These are phyloP conservation scores for Litsea cubeba DNA, from an alignment of 164 flowering plant genomes.

Conservation along the genomic window DNA sequence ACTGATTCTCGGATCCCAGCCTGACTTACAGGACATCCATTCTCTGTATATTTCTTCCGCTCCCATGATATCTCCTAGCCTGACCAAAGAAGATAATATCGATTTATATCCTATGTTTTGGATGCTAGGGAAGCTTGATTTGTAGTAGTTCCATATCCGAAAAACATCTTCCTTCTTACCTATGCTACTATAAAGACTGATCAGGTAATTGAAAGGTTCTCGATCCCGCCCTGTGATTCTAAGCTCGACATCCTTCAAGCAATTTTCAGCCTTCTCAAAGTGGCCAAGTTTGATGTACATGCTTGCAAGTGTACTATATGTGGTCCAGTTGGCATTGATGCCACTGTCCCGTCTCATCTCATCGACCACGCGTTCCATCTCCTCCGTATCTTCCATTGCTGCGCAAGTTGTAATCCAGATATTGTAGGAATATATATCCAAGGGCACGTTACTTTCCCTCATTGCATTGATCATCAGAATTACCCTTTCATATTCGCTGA, in stretches of 20 bases:
- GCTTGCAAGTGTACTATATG: constrained; percentile 81
- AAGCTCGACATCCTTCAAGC: constrained; percentile 59
- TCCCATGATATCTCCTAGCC: constrained; percentile 60
- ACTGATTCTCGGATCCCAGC: constrained; percentile 63
- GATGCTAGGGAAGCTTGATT: constrained; percentile 52
- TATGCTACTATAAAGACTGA: constrained; percentile 63
- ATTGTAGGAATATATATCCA: constrained; percentile 79
- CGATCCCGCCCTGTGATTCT: constrained; percentile 65
- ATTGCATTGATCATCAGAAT: constrained; percentile 60
- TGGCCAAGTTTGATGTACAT: constrained; percentile 58
- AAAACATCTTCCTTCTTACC: constrained; percentile 66
- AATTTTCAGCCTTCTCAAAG: constrained; percentile 57
- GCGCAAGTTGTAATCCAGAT: constrained; percentile 81
- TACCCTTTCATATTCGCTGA: constrained; percentile 58
- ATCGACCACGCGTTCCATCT: constrained; percentile 70
- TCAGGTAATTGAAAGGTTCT: constrained; percentile 69
- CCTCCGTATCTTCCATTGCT: constrained; percentile 48
- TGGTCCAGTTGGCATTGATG: constrained; percentile 75
- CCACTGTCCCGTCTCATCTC: constrained; percentile 50
- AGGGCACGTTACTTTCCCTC: constrained; percentile 44
- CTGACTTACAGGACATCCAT: constrained; percentile 53
- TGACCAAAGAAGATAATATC: constrained; percentile 53
- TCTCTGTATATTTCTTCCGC: constrained; percentile 66
- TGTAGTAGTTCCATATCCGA: constrained; percentile 70
- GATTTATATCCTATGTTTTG: constrained; percentile 73